phyloP scores from a whole-genome alignment of 257 asterid genomes.

The Perilla frutescens region DNA sequence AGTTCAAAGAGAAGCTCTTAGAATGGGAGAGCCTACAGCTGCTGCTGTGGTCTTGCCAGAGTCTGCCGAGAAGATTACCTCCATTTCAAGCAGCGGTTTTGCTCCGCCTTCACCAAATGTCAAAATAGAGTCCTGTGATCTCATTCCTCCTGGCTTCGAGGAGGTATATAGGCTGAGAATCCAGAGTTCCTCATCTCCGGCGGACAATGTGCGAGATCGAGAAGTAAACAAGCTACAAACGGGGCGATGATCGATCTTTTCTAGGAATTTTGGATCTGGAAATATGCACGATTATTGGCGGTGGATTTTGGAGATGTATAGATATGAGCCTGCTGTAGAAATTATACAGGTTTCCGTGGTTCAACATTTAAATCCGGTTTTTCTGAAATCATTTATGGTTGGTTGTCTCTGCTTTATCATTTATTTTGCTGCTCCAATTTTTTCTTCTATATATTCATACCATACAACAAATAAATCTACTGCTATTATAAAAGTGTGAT shows the following conservation, averaged over 20 bases:
- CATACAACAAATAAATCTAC: too few species aligned
- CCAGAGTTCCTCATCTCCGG: background rate
- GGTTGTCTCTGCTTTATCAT: too few species aligned
- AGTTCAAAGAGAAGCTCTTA: conserved; percentile 26
- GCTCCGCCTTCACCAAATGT: conserved; percentile 8
- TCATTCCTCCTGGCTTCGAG: conserved; percentile 47
- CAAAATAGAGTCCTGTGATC: background rate
- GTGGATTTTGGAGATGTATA: background rate
- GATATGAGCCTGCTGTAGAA: background rate
- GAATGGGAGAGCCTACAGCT: background rate
- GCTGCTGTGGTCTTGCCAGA: background rate
- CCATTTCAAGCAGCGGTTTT: background rate
- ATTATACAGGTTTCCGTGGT: background rate
- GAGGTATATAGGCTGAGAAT: conserved; percentile 26
- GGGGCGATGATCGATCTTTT: background rate
- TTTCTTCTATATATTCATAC: background rate
- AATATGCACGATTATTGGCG: background rate
- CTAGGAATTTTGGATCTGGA: background rate
- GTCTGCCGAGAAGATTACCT: background rate
- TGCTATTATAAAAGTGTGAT: too few species aligned
- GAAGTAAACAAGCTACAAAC: background rate
- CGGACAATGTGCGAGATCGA: too few species aligned
- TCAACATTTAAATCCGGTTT: background rate
- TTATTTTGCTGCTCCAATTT: background rate
- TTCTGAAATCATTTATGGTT: background rate